A percentile compares a stretch with the other conserved stretches of the same genome.
These are phyloP conservation scores for Mycosphaerella arachidis DNA, from an alignment of 2,329 filamentous ascomycete genomes.

Conservation along the genomic window DNA sequence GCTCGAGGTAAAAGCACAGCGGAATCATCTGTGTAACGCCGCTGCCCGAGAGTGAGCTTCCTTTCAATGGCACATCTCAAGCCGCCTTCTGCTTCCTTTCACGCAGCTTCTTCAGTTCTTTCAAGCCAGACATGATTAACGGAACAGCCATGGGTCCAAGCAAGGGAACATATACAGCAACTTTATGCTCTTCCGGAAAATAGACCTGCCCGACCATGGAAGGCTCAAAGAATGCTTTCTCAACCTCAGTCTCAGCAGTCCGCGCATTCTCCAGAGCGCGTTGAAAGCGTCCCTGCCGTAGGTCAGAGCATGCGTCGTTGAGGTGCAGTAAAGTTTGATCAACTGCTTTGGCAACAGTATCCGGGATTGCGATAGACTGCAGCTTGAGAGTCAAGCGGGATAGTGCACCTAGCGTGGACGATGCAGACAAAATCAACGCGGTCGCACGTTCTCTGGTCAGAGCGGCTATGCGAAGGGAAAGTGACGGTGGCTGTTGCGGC, in stretches of 20 bases:
- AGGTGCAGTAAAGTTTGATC: slow-evolving; percentile 74
- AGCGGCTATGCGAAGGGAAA: slow-evolving; percentile 79
- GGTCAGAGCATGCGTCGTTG: slow-evolving; percentile 66
- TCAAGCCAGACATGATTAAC: slow-evolving; percentile 74
- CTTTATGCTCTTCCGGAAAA: slow-evolving; percentile 97
- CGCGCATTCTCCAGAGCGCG: slow-evolving; percentile 72
- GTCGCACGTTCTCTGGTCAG: slow-evolving; percentile 81
- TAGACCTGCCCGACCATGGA: slow-evolving; percentile 99
- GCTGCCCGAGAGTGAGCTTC: not conserved
- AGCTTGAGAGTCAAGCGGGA: slow-evolving; percentile 79
- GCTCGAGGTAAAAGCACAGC: not conserved
- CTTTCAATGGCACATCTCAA: slow-evolving; percentile 3
- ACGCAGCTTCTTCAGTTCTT: slow-evolving; percentile 58
- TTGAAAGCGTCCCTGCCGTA: slow-evolving; percentile 59
- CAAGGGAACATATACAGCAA: slow-evolving; percentile 90
- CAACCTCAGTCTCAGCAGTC: slow-evolving; percentile 80
- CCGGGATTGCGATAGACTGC: slow-evolving; percentile 85
- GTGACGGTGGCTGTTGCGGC: slow-evolving; percentile 69
- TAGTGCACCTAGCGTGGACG: slow-evolving; percentile 87
- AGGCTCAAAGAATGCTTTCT: slow-evolving; percentile 95
- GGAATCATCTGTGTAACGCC: not conserved
- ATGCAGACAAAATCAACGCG: slow-evolving; percentile 80
- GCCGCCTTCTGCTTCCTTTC: slow-evolving; percentile 17
- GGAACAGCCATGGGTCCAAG: slow-evolving; percentile 89
- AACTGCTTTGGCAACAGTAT: slow-evolving; percentile 79